phyloP scores from a whole-genome alignment of 2,329 filamentous ascomycete species.

The Ciborinia camelliae region DNA sequence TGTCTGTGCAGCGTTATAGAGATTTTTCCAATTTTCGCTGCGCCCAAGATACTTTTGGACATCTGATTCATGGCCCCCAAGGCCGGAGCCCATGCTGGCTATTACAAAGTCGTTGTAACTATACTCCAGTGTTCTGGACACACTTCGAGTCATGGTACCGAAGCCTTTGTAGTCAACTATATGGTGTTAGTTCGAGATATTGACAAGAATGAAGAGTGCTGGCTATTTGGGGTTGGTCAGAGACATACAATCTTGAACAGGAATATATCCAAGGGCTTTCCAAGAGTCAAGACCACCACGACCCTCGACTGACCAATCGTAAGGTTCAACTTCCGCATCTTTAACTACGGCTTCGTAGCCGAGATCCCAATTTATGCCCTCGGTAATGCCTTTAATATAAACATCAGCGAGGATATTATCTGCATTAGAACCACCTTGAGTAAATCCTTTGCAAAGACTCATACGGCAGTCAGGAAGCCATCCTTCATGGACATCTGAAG shows the following conservation, averaged over 20 bases:
- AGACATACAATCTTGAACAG: slow-evolving; percentile 53
- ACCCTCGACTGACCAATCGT: slow-evolving; percentile 67
- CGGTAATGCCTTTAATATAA: slow-evolving; percentile 61
- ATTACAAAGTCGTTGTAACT: slow-evolving; percentile 73
- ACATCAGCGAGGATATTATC: slow-evolving; percentile 68
- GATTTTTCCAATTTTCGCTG: slow-evolving; percentile 54
- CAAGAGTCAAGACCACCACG: slow-evolving; percentile 68
- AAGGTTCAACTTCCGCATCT: slow-evolving; percentile 51
- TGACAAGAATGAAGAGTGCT: not conserved
- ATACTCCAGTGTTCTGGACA: slow-evolving; percentile 73
- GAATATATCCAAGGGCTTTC: slow-evolving; percentile 70
- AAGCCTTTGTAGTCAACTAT: slow-evolving; percentile 57
- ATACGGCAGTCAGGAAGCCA: slow-evolving; percentile 46
- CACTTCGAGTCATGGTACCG: slow-evolving; percentile 65
- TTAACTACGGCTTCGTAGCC: slow-evolving; percentile 70
- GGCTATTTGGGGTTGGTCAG: not conserved
- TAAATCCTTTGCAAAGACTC: slow-evolving; percentile 71
- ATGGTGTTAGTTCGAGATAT: not conserved
- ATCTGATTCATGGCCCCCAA: slow-evolving; percentile 55
- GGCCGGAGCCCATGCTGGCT: slow-evolving; percentile 53
- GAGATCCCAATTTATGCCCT: slow-evolving; percentile 64
- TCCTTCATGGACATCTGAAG: slow-evolving; percentile 47
- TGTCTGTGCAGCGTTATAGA: slow-evolving; percentile 55
- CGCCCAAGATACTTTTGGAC: slow-evolving; percentile 32
- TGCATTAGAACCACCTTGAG: slow-evolving; percentile 72